Evolutionary conservation across 176 grass and related monocot species (phyloP).

Genomic region (Coix lacrymajobi): DNA sequence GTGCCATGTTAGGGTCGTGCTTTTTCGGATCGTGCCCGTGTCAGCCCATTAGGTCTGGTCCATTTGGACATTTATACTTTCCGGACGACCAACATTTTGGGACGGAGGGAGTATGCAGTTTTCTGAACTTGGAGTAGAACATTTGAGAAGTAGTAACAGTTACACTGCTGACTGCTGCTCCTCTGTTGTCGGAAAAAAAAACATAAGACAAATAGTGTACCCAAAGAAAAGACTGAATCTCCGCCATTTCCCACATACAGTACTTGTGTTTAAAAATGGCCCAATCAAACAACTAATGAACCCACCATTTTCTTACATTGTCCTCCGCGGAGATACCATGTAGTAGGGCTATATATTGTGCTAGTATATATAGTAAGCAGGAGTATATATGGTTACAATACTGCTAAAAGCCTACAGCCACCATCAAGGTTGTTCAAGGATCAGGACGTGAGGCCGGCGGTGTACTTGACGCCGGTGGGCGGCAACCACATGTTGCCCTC

Average conservation of each 20-base stretch:
- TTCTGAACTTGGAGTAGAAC: not conserved
- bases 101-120: too few species aligned
- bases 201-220: not conserved
- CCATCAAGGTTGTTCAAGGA: not conserved
- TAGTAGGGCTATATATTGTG: not conserved
- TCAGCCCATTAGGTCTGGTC: too few species aligned
- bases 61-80: too few species aligned
- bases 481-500: conserved; percentile 75
- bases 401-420: not conserved
- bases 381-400: not conserved
- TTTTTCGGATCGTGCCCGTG: too few species aligned
- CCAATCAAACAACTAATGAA: conserved; percentile 4
- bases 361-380: not conserved
- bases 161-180: not conserved
- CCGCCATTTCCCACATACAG: not conserved
- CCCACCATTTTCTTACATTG: not conserved
- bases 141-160: not conserved
- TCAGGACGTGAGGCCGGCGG: conserved; percentile 41
- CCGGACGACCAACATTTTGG: too few species aligned
- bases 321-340: not conserved
- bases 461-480: conserved; percentile 53
- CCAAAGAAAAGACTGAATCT: not conserved
- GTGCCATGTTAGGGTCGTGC: too few species aligned
- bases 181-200: not conserved
- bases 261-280: not conserved